Conservation (phyloP, 2,329 filamentous ascomycete genomes). For the Phaeosphaeria sp. region DNA sequence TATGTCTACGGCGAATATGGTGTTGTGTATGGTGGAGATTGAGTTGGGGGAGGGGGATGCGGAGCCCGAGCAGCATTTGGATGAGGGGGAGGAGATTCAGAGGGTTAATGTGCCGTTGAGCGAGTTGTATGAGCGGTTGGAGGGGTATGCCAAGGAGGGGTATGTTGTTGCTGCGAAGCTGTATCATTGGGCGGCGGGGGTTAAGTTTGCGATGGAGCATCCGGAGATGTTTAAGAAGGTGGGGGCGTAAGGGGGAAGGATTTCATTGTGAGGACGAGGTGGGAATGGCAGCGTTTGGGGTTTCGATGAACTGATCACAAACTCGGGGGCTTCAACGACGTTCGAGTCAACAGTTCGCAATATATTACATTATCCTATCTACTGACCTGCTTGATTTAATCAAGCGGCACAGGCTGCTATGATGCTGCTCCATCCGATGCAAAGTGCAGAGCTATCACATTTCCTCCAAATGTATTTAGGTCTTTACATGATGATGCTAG, state of each 20-base stretch:
- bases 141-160: conserved; percentile 30
- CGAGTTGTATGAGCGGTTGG: conserved; percentile 29
- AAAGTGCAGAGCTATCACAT: not conserved
- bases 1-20: conserved; percentile 35
- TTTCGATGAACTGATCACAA: no score
- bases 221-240: conserved; percentile 26
- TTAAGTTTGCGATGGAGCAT: conserved; percentile 33
- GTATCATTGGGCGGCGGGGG: conserved; percentile 38
- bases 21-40: conserved; percentile 34
- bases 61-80: conserved; percentile 35
- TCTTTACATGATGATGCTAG: not conserved
- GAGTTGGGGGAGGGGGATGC: conserved; percentile 23
- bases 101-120: conserved; percentile 31
- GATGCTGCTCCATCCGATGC: not conserved
- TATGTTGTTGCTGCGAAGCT: conserved; percentile 37
- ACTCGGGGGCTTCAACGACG: no score
- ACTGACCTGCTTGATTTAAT: not conserved
- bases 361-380: not conserved
- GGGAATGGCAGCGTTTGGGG: no score
- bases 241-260: no score
- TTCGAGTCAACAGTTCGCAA: no score
- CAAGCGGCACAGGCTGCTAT: not conserved
- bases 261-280: no score
- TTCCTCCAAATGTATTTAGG: not conserved
- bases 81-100: conserved; percentile 38